phyloP scores from a whole-genome alignment of 345 rosid genomes.

The Clausena lansium region DNA sequence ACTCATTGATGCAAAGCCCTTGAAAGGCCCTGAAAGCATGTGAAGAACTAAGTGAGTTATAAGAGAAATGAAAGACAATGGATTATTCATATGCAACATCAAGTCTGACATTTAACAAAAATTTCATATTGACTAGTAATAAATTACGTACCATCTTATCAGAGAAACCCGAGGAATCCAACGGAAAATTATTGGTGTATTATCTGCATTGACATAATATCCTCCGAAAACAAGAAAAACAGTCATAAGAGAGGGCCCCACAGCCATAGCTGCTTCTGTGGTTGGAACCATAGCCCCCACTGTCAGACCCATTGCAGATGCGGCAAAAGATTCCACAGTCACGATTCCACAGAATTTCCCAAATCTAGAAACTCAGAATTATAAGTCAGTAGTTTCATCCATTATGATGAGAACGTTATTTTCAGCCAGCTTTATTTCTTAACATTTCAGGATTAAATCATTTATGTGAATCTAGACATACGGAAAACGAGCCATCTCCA shows the following conservation, averaged over 20 bases:
- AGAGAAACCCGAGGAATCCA: conserved; percentile 92
- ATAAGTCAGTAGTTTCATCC: conserved; percentile 14
- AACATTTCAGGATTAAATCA: neutral
- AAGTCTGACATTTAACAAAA: neutral
- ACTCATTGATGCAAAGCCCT: conserved; percentile 95
- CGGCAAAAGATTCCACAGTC: conserved; percentile 92
- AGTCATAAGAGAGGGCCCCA: conserved; percentile 98
- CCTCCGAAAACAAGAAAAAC: conserved; percentile 96
- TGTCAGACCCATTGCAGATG: conserved; percentile 98
- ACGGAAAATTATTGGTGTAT: conserved; percentile 84
- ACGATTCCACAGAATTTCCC: conserved; percentile 91
- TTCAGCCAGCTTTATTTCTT: neutral
- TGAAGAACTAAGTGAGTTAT: conserved; percentile 9
- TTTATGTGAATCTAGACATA: conserved; percentile 3
- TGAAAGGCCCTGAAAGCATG: conserved; percentile 82
- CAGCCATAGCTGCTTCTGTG: conserved; percentile 98
- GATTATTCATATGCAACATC: neutral
- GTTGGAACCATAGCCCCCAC: conserved; percentile 98
- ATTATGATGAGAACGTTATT: neutral
- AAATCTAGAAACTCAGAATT: conserved; percentile 46
- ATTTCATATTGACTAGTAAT: neutral
- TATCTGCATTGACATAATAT: conserved; percentile 81
- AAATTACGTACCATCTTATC: conserved; percentile 69
- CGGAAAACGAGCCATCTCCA: neutral
- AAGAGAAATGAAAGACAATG: neutral